Evolutionary conservation across 441 rosid genomes (phyloP).

Genomic region (Melianthus villosus): DNA sequence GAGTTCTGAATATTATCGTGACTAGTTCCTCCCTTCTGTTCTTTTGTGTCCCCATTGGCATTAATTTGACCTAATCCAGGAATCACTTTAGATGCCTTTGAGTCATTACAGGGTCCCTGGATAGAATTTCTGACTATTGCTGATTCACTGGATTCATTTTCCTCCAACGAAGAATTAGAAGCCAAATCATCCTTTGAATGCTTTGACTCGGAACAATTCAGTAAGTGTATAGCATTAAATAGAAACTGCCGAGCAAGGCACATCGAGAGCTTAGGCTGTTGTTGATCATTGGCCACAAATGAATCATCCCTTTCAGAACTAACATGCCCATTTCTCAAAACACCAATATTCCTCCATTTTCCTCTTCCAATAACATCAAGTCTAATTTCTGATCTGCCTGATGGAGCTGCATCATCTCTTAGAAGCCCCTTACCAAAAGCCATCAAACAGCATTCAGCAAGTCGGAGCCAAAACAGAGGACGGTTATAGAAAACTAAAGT

Average conservation of each 20-base stretch:
- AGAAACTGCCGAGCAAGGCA: slow-evolving; percentile 70
- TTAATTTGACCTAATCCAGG: slow-evolving; percentile 26
- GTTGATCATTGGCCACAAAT: slow-evolving; percentile 23
- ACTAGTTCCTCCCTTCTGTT: slow-evolving; percentile 45
- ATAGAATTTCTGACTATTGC: slow-evolving; percentile 20
- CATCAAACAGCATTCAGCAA: slow-evolving; percentile 87
- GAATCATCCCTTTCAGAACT: slow-evolving; percentile 24
- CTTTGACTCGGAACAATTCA: slow-evolving; percentile 25
- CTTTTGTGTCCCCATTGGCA: slow-evolving; percentile 56
- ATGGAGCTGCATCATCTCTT: slow-evolving; percentile 18
- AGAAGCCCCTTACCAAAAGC: slow-evolving; percentile 68
- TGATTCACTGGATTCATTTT: slow-evolving; percentile 26
- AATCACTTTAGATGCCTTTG: slow-evolving; percentile 20
- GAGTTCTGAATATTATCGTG: slow-evolving; percentile 56
- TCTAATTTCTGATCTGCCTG: slow-evolving; percentile 38
- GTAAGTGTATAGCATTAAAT: slow-evolving; percentile 46
- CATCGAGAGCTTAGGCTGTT: slow-evolving; percentile 60
- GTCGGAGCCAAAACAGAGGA: slow-evolving; percentile 82
- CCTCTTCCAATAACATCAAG: slow-evolving; percentile 70
- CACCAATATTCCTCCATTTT: slow-evolving; percentile 68
- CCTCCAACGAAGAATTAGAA: slow-evolving; percentile 24
- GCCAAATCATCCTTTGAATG: slow-evolving; percentile 20
- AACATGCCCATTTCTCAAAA: slow-evolving; percentile 22
- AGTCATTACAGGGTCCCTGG: slow-evolving; percentile 21
- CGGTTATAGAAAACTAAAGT: slow-evolving; percentile 41